These are phyloP conservation scores for Sanghuangporus weigelae DNA, from an alignment of 1,284 basidiomycete species.

Conservation along the genomic window DNA sequence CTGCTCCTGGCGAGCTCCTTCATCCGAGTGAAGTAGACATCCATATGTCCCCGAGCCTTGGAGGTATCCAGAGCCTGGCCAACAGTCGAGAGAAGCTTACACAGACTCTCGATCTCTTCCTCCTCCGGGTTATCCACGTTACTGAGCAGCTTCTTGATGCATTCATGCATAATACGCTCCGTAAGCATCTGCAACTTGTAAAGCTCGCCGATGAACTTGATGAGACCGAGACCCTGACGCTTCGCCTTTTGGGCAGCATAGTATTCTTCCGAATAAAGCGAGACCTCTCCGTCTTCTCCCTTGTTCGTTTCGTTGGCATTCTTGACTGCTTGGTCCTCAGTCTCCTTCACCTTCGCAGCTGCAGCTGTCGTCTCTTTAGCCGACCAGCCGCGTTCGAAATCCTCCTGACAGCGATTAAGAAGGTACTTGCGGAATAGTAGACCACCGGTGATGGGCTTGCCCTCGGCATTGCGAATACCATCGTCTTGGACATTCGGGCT, in stretches of 20 bases:
- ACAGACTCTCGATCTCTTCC: conserved; percentile 95
- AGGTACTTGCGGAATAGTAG: conserved; percentile 94
- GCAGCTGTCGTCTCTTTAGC: conserved; percentile 65
- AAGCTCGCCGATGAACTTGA: conserved; percentile 96
- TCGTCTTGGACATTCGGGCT: conserved; percentile 86
- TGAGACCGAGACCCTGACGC: conserved; percentile 92
- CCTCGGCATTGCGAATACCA: conserved; percentile 69
- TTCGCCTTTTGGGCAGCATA: conserved; percentile 96
- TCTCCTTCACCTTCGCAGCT: conserved; percentile 51
- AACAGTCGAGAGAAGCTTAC: conserved; percentile 88
- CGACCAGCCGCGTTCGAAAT: conserved; percentile 88
- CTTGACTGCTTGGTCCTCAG: conserved; percentile 56
- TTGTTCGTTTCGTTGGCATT: conserved; percentile 23
- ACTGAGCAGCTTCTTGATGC: conserved; percentile 89
- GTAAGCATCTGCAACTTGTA: conserved; percentile 97
- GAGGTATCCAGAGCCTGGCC: conserved; percentile 76
- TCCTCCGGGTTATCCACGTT: conserved; percentile 95
- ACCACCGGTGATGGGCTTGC: conserved; percentile 84
- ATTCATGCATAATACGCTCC: conserved; percentile 94
- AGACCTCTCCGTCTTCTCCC: conserved; percentile 55
- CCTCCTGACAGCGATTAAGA: conserved; percentile 89
- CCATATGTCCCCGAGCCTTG: conserved; percentile 82
- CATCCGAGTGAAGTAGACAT: conserved; percentile 92
- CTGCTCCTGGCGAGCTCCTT: conserved; percentile 70
- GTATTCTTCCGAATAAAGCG: conserved; percentile 92